These are phyloP conservation scores for Pelargonium fulgidum DNA, from an alignment of 441 rosid species.

Conservation along the genomic window DNA sequence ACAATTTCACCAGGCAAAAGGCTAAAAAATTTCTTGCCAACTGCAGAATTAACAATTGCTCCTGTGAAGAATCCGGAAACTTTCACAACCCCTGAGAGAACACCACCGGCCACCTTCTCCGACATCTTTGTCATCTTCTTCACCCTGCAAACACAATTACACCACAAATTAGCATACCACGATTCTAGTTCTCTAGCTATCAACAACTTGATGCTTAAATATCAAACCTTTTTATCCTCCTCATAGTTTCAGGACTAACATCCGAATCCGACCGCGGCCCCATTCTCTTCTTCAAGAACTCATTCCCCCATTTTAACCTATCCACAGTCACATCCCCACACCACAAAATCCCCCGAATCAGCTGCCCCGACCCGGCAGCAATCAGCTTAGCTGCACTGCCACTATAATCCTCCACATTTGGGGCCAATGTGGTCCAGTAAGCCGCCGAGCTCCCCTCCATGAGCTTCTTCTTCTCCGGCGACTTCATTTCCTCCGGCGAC, in stretches of 20 bases:
- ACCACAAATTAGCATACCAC: background rate
- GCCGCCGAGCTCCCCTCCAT: slow-evolving; percentile 64
- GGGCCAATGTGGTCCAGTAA: slow-evolving; percentile 90
- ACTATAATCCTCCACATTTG: slow-evolving; percentile 87
- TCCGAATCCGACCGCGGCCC: slow-evolving; percentile 34
- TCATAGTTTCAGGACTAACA: slow-evolving; percentile 55
- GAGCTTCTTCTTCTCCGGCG: slow-evolving; percentile 39
- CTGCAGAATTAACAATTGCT: slow-evolving; percentile 73
- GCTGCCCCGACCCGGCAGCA: slow-evolving; percentile 80
- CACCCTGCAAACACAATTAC: slow-evolving; percentile 42
- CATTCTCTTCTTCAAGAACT: slow-evolving; percentile 52
- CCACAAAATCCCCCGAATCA: slow-evolving; percentile 81
- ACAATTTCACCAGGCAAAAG: slow-evolving; percentile 80
- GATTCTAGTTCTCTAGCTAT: background rate
- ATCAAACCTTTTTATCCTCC: slow-evolving; percentile 64
- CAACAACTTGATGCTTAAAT: background rate
- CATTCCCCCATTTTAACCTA: slow-evolving; percentile 63
- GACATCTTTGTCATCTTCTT: slow-evolving; percentile 78
- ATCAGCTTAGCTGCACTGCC: slow-evolving; percentile 54
- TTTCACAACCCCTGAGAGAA: slow-evolving; percentile 81
- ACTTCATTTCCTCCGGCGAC: slow-evolving; percentile 55
- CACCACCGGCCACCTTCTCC: slow-evolving; percentile 64
- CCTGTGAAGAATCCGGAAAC: slow-evolving; percentile 74
- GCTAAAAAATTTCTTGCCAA: slow-evolving; percentile 73
- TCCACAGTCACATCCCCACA: slow-evolving; percentile 89